These are phyloP conservation scores for Solanum hybrid DNA, from an alignment of 305 asterid species.

Conservation along the genomic window DNA sequence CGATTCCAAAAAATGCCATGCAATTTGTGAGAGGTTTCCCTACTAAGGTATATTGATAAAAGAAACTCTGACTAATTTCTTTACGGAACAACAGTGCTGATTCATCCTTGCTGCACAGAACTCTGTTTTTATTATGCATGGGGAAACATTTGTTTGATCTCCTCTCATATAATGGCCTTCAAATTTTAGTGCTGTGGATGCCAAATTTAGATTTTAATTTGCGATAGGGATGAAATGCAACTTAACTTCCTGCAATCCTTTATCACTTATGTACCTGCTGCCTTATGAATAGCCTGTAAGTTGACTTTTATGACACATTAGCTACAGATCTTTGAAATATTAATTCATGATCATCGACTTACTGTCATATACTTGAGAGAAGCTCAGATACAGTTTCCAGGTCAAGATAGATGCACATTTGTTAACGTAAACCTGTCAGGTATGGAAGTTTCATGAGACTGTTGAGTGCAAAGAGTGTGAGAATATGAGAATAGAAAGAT, in stretches of 20 bases:
- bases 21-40: constrained; percentile 82
- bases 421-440: neutral
- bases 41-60: constrained; percentile 53
- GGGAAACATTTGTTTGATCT: neutral
- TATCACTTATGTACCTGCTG: neutral
- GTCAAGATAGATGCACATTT: neutral
- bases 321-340: neutral
- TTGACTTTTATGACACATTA: neutral
- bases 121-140: neutral
- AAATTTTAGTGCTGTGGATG: neutral
- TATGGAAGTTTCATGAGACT: neutral
- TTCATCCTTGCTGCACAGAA: neutral
- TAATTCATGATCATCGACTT: neutral
- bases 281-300: neutral
- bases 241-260: neutral
- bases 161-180: neutral
- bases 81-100: neutral
- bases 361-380: neutral
- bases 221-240: neutral
- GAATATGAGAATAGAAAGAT: neutral
- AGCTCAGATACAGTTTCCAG: neutral
- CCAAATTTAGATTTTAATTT: neutral
- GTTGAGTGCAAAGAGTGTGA: neutral
- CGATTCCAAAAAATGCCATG: constrained; percentile 90
- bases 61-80: neutral